Conservation (phyloP, 257 asterid species). For the Primulina eburnea region DNA sequence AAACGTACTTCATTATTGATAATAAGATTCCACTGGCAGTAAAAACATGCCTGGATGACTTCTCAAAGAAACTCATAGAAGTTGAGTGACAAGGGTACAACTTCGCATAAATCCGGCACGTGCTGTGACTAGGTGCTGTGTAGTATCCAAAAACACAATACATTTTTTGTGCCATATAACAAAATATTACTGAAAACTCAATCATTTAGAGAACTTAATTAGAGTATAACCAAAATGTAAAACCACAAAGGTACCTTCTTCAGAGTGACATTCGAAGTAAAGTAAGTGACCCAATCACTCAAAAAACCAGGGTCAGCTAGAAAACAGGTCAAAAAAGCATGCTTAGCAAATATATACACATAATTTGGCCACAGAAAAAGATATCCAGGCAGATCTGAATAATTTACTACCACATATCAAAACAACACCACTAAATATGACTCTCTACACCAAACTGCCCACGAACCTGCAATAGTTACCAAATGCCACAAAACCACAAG, state of each 20-base stretch:
- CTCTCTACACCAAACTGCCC: conserved; percentile 6
- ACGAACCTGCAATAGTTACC: conserved; percentile 2
- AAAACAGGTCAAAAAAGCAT: background rate
- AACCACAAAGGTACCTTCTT: background rate
- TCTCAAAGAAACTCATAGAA: background rate
- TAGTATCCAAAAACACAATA: background rate
- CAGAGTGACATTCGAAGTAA: background rate
- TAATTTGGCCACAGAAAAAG: conserved; percentile 20
- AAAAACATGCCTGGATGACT: background rate
- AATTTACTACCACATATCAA: conserved; percentile 31
- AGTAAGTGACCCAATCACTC: background rate
- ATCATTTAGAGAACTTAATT: background rate
- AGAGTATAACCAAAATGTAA: background rate
- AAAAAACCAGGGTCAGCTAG: background rate
- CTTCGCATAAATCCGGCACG: background rate
- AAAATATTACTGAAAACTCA: too few species aligned
- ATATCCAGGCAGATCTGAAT: conserved; percentile 28
- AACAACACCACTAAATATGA: conserved; percentile 22
- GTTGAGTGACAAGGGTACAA: background rate
- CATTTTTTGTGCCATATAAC: too few species aligned
- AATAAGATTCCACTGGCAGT: background rate
- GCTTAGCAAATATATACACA: background rate
- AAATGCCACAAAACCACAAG: conserved; percentile 20
- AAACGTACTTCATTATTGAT: background rate
- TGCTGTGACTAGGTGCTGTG: background rate